Percentiles rank a stretch among this genome's conserved stretches.
Evolutionary conservation across 495 filamentous ascomycete species (phyloP).

Genomic region (Penicillium malachiteum): DNA sequence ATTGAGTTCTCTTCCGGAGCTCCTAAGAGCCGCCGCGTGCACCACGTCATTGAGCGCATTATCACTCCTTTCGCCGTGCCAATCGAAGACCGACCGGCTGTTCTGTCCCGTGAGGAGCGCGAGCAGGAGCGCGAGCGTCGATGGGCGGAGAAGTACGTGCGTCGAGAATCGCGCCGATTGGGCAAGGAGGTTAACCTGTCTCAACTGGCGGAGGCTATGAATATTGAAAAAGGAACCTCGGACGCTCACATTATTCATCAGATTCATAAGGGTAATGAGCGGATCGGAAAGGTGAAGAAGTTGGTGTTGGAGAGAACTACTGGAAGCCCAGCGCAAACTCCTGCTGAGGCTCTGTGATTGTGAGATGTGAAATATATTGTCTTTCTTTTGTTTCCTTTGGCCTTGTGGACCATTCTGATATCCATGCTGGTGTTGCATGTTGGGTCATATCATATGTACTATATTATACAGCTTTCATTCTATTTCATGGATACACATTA

Average conservation of each 20-base stretch:
- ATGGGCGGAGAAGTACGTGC: conserved; percentile 49
- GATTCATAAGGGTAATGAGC: conserved; percentile 20
- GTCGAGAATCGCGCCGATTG: conserved; percentile 38
- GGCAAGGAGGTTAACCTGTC: conserved; percentile 24
- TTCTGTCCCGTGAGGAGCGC: conserved; percentile 64
- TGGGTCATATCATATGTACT: conserved; percentile 22
- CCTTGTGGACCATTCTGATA: conserved; percentile 11
- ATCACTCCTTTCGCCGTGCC: conserved; percentile 68
- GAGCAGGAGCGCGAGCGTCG: conserved; percentile 47
- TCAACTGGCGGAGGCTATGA: too few species aligned
- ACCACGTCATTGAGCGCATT: conserved; percentile 75
- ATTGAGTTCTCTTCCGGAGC: conserved; percentile 72
- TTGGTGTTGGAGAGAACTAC: conserved; percentile 20
- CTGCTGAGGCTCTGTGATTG: background rate
- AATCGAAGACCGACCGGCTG: conserved; percentile 59
- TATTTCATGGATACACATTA: background rate
- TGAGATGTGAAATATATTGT: background rate
- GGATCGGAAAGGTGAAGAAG: conserved; percentile 27
- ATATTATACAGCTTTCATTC: conserved; percentile 17
- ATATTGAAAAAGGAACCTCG: background rate
- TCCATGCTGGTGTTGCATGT: conserved; percentile 18
- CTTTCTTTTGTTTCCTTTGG: conserved; percentile 1
- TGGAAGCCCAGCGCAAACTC: background rate
- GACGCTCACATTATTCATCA: conserved; percentile 22
- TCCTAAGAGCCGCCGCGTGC: conserved; percentile 62